phyloP scores from a whole-genome alignment of 2,329 filamentous ascomycete genomes.

The Cladosporium halotolerans region DNA sequence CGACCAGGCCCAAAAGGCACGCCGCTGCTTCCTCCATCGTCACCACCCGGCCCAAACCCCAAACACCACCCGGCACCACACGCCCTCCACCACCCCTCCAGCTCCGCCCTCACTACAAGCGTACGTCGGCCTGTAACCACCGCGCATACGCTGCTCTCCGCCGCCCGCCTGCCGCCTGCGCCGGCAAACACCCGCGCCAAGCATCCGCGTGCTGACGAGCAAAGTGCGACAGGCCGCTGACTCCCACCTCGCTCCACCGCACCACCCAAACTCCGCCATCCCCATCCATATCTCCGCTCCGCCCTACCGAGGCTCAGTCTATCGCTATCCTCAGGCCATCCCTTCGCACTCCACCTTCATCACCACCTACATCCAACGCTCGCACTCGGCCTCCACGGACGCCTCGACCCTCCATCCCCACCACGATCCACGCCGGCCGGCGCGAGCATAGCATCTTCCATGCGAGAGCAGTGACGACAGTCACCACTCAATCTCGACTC shows the following conservation, averaged over 20 bases:
- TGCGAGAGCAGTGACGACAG: not conserved
- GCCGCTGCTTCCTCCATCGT: too few relatives aligned
- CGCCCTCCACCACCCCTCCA: too few relatives aligned
- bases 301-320: not conserved
- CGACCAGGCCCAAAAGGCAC: too few relatives aligned
- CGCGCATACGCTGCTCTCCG: not conserved
- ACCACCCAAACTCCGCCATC: constrained; percentile 3
- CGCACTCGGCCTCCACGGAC: not conserved
- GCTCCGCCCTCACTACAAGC: too few relatives aligned
- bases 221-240: constrained; percentile 11
- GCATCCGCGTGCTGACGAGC: constrained; percentile 7
- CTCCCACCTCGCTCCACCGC: constrained; percentile 1
- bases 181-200: constrained; percentile 2
- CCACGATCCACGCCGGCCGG: not conserved
- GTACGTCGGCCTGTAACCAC: not conserved
- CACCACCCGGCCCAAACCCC: too few relatives aligned
- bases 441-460: not conserved
- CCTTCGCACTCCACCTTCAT: not conserved
- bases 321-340: not conserved
- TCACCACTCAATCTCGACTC: not conserved
- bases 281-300: not conserved
- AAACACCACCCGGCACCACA: too few relatives aligned
- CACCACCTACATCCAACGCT: not conserved
- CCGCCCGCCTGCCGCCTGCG: not conserved
- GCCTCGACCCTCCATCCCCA: not conserved